Percentiles rank a stretch among this genome's conserved stretches.
Conservation (phyloP, 2,329 filamentous ascomycete species). For the Esteya vermicola region DNA sequence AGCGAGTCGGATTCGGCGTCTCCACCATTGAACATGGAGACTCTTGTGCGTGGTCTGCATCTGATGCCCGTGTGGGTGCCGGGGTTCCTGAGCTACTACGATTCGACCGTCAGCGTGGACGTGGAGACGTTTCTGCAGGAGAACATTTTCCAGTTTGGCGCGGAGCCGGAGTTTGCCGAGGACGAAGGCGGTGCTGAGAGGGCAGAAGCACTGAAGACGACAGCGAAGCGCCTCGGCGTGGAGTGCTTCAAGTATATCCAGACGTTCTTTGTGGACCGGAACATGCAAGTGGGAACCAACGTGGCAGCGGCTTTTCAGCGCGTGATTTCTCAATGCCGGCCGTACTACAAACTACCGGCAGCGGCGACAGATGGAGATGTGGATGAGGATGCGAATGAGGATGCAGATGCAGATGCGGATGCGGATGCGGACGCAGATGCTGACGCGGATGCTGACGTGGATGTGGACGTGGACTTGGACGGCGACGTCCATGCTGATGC, state of each 20-base stretch:
- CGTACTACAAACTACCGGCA: no score
- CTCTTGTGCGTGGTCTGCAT: conserved; percentile 11
- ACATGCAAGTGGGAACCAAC: conserved; percentile 25
- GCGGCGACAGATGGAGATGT: no score
- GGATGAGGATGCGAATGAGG: no score
- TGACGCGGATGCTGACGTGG: neutral
- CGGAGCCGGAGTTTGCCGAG: conserved; percentile 15
- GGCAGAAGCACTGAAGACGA: conserved; percentile 18
- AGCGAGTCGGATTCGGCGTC: neutral
- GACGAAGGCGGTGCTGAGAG: conserved; percentile 17
- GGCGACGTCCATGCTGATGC: conserved; percentile 5
- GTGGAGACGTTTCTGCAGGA: conserved; percentile 29
- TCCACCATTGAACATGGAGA: neutral
- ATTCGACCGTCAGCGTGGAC: conserved; percentile 24
- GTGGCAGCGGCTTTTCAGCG: conserved; percentile 27
- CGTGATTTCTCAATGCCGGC: conserved; percentile 26
- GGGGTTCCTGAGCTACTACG: conserved; percentile 31
- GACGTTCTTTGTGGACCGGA: conserved; percentile 28
- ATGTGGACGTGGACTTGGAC: no score
- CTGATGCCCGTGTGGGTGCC: conserved; percentile 35
- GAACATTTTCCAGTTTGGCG: conserved; percentile 25
- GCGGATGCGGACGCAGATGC: conserved; percentile 18
- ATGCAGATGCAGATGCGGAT: conserved; percentile 3
- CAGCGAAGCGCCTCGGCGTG: conserved; percentile 26
- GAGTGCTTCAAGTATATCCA: conserved; percentile 31